phyloP scores from a whole-genome alignment of 2,329 filamentous ascomycete species.

The Fusarium palustre region DNA sequence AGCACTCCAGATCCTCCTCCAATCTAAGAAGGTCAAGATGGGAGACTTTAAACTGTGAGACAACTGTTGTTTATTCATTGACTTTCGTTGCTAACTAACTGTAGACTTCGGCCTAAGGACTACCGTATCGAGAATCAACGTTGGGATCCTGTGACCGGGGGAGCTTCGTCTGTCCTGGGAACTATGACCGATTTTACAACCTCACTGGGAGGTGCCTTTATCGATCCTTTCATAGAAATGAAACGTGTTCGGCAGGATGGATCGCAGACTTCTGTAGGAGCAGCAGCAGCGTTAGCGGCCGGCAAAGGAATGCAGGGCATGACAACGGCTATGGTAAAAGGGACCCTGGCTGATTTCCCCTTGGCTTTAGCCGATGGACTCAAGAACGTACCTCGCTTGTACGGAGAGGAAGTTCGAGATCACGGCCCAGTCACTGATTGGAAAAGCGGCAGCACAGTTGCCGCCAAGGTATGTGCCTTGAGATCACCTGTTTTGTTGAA shows the following conservation, averaged over 20 bases:
- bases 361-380: background rate
- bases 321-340: conserved; percentile 3
- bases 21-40: background rate
- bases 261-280: background rate
- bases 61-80: too few species aligned
- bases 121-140: background rate
- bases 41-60: conserved; percentile 1
- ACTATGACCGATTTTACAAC: conserved; percentile 1
- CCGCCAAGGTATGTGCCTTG: background rate
- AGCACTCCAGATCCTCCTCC: background rate
- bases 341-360: background rate
- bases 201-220: background rate
- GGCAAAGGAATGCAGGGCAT: background rate
- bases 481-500: background rate
- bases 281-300: background rate
- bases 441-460: background rate
- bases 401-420: background rate
- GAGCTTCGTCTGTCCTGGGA: background rate
- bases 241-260: background rate
- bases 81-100: background rate
- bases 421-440: background rate
- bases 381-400: background rate
- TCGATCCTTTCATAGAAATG: conserved; percentile 5
- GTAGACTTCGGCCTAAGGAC: background rate
- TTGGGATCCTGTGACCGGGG: background rate